A percentile compares a stretch with the other conserved stretches of the same genome.
Evolutionary conservation across 2,329 filamentous ascomycete species (phyloP).

Genomic region (Monosporascus sp.): DNA sequence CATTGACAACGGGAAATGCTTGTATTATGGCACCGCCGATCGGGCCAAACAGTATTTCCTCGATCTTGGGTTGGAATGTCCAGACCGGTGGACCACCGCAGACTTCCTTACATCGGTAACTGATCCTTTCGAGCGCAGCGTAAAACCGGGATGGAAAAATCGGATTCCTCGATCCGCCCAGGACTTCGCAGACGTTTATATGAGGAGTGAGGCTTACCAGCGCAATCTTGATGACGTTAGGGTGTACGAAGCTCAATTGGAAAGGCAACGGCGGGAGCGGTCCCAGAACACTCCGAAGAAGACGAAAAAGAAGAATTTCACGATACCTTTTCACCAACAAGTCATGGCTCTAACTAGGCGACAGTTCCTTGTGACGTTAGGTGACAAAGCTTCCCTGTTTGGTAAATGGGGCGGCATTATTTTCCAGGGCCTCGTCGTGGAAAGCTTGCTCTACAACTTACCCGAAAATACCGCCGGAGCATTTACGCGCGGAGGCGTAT

Average conservation of each 20-base stretch:
- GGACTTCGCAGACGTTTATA: slow-evolving; percentile 52
- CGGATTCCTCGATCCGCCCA: slow-evolving; percentile 55
- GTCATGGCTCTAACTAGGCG: slow-evolving; percentile 39
- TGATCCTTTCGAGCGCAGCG: slow-evolving; percentile 51
- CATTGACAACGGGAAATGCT: slow-evolving; percentile 62
- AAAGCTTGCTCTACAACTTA: slow-evolving; percentile 26
- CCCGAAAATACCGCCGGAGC: slow-evolving; percentile 38
- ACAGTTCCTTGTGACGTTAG: slow-evolving; percentile 29
- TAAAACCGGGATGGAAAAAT: slow-evolving; percentile 52
- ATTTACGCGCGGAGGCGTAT: slow-evolving; percentile 54
- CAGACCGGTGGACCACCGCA: slow-evolving; percentile 61
- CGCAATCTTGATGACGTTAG: slow-evolving; percentile 42
- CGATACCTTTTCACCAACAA: slow-evolving; percentile 44
- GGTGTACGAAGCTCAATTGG: slow-evolving; percentile 45
- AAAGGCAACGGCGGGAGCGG: too few species aligned
- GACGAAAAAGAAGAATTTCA: slow-evolving; percentile 45
- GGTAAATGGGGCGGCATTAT: slow-evolving; percentile 31
- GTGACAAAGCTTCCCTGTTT: slow-evolving; percentile 26
- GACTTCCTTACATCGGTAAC: slow-evolving; percentile 78
- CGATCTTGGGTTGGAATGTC: slow-evolving; percentile 67
- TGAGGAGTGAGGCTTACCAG: slow-evolving; percentile 39
- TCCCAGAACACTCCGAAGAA: slow-evolving; percentile 30
- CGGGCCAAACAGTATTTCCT: slow-evolving; percentile 65
- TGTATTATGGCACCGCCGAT: slow-evolving; percentile 63
- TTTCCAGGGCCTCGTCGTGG: slow-evolving; percentile 29